Percentiles rank a stretch among this genome's conserved stretches.
Conservation (phyloP, 768 basidiomycete species). For the Leccinellum luteum region DNA sequence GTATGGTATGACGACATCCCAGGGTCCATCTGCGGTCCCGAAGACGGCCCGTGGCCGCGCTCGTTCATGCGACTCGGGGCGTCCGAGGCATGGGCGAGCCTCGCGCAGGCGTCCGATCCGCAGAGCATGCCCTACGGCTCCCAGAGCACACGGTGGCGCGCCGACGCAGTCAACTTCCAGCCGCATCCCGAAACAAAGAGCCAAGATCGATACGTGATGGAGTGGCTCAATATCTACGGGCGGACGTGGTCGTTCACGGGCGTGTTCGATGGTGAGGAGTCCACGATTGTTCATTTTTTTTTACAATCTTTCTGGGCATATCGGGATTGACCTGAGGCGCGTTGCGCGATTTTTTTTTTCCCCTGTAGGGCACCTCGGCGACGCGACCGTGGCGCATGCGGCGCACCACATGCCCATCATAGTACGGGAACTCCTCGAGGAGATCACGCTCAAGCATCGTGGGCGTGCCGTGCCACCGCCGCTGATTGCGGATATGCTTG, state of each 20-base stretch:
- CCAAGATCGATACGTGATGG: constrained; percentile 64
- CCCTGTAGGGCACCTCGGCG: constrained; percentile 60
- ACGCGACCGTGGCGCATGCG: constrained; percentile 67
- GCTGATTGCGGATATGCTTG: constrained; percentile 54
- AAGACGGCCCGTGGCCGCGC: constrained; percentile 66
- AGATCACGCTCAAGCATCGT: constrained; percentile 38
- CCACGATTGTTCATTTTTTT: neutral
- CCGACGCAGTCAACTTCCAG: constrained; percentile 66
- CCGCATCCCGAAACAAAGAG: constrained; percentile 52
- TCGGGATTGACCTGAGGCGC: constrained; percentile 1
- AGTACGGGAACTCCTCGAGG: constrained; percentile 54
- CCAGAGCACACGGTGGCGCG: constrained; percentile 37
- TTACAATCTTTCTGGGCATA: neutral
- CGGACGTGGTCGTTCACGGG: constrained; percentile 63
- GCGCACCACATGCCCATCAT: constrained; percentile 67
- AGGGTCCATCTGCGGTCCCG: constrained; percentile 58
- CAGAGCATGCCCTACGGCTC: constrained; percentile 41
- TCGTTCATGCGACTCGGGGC: constrained; percentile 51
- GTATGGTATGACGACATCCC: constrained; percentile 62
- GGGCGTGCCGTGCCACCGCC: constrained; percentile 42
- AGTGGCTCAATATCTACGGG: constrained; percentile 53
- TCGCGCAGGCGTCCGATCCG: constrained; percentile 50
- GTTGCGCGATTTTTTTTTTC: neutral
- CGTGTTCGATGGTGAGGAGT: constrained; percentile 62
- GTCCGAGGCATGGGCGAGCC: constrained; percentile 51